These are phyloP conservation scores for Globisporangium abappressorium DNA, from an alignment of 352 stramenopile species.

Conservation along the genomic window DNA sequence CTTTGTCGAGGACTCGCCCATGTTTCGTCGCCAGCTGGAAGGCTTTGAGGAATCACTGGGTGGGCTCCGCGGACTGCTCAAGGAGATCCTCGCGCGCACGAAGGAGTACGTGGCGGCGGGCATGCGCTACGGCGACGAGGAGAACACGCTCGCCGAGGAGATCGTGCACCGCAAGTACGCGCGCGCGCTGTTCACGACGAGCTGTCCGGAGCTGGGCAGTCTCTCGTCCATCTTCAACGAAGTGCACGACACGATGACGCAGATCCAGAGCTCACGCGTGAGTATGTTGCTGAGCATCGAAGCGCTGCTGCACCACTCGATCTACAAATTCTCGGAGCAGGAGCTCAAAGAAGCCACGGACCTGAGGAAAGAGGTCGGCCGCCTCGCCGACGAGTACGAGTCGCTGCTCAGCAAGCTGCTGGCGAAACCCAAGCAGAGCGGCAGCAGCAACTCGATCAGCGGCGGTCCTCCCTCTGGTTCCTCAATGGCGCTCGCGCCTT, in stretches of 20 bases:
- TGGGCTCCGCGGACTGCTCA: slow-evolving; percentile 58
- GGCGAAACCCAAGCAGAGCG: slow-evolving; percentile 56
- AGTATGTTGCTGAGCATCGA: slow-evolving; percentile 84
- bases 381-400: slow-evolving; percentile 81
- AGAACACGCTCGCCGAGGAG: slow-evolving; percentile 67
- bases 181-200: slow-evolving; percentile 85
- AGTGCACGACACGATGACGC: slow-evolving; percentile 76
- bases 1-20: slow-evolving; percentile 85
- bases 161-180: slow-evolving; percentile 76
- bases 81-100: slow-evolving; percentile 62
- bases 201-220: slow-evolving; percentile 60
- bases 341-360: slow-evolving; percentile 76
- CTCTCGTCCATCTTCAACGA: slow-evolving; percentile 80
- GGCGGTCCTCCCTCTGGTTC: slow-evolving; percentile 4
- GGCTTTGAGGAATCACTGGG: slow-evolving; percentile 74
- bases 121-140: slow-evolving; percentile 62
- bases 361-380: slow-evolving; percentile 59
- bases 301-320: slow-evolving; percentile 60
- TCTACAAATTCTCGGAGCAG: slow-evolving; percentile 66
- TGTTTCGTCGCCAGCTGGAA: slow-evolving; percentile 80
- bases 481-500: slow-evolving; percentile 7
- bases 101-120: slow-evolving; percentile 78
- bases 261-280: slow-evolving; percentile 80
- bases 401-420: slow-evolving; percentile 74
- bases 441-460: slow-evolving; percentile 24